Base-by-base conservation (phyloP, 139 green algal genomes). In the Raphidocelis subcapitata region DNA sequence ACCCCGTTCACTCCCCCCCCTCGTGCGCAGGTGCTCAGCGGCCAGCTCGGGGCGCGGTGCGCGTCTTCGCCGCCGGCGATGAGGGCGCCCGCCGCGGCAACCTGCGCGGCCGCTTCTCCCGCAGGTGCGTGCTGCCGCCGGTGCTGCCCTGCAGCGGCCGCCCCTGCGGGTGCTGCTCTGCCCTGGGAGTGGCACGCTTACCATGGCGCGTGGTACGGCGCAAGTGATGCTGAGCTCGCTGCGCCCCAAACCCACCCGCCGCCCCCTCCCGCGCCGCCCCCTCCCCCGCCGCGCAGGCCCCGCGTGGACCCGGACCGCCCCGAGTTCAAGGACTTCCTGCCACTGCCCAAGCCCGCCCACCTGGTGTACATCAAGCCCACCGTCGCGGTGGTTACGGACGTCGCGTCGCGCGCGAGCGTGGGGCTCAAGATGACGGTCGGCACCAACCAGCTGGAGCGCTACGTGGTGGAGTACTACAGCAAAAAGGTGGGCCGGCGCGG, bases 351-450 rank as follows among this genome's bases (percentile, higher is more conserved):
- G 81, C 84, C 84, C 23, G 77, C 73, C 0, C 84, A 89, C 62
- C 74, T 89, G 24, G 74, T 89, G n/a, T 89, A 83, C 76, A 79
- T 89, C 65, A 86, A 86, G 81, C 84, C 84, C 1, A 89, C 84
- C 37, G 84, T 89, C 41, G 84, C 84, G 16, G 84, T 89, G 5
- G 84, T 89, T 2, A 73, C 81, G 20, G 81, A 71, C 49, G 60
- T 79, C 14, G 84, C 84, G 0, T 63, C 37, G 37, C 75, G 79
- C 55, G 69, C 31, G 33, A 84, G 74, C 16, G 79, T 89, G 3
- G 84, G 84, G 28, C 52, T 89, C 3, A 86, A 86, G 76, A 89
- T 89, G 84, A 81, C 79, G 5, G 79, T 81, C 47, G 79, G 79
- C 26, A 71, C 81, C 60, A 80, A 86, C 69, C 52, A 82, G 54